Base-by-base conservation (phyloP, 306 rosid species). In the Quercus agrifolia region DNA sequence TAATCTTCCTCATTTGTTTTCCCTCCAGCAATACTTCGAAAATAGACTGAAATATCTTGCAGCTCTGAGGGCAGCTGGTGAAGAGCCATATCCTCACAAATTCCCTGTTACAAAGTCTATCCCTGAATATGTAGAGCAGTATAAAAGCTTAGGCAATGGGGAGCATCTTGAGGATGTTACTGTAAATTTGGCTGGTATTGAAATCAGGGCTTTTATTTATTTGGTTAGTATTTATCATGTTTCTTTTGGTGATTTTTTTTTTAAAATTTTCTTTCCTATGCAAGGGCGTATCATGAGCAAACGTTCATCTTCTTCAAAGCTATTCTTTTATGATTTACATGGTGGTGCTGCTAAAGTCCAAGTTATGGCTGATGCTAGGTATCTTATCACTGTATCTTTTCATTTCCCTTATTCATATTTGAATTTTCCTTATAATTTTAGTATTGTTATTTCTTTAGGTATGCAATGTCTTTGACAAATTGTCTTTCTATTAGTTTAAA, bases 331-430 rank as follows among this genome's bases (percentile, higher is more conserved):
- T 79, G 98, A 91, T 56, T 85, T 93, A 52, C 89, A 91, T 75
- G 93, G 91, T 67, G 85, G 55, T 55, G 87, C 87, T 75, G 80
- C 56, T 78, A 93, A 93, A 79, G 94, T 91, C 62, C 98, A 93
- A 87, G 97, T 93, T 55, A 90, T 93, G 95, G 89, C 95, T 13
- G 97, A 91, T 87, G 92, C 90, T 52, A 91, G 97, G 98, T 93
- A 86, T 62, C n/a, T 33, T 17, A 74, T 64, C 49, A 2, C 20
- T 41, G 2, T 78, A 14, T 66, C 19, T 67, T 18, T 49, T 14
- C n/a, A n/a, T 17, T n/a, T 63, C 1, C 30, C 38, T 27, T 13
- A 30, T 64, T 64, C n/a, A 15, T 30, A 5, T 58, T 58, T 58
- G 66, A 10, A 21, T 58, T 38, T 38, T 38, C 10, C 44, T 38